A percentile compares a stretch with the other conserved stretches of the same genome.
Conservation (phyloP, 1,139 yeast species). For the Trichomonascaceae sp. region DNA sequence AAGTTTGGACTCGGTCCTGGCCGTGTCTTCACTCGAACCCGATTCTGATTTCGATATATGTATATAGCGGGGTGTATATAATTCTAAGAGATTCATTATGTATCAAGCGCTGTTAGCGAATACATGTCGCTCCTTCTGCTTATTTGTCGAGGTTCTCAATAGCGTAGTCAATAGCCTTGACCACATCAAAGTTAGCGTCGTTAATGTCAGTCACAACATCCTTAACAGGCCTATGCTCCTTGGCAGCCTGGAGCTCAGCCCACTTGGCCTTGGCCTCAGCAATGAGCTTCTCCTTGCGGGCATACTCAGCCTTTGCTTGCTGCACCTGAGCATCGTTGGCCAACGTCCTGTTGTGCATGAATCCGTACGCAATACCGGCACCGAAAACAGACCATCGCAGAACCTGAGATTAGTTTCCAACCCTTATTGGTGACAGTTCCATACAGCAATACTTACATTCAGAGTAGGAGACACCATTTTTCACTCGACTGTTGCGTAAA, state of each 20-base stretch:
- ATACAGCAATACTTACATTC: conserved; percentile 14
- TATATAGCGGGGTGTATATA: conserved; percentile 4
- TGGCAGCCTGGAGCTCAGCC: conserved; percentile 46
- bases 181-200: conserved; percentile 85
- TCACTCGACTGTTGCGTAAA: too few species aligned
- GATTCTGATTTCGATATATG: conserved; percentile 2
- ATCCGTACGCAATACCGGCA: conserved; percentile 83
- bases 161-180: conserved; percentile 26
- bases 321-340: conserved; percentile 46
- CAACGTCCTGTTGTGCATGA: conserved; percentile 65
- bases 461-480: conserved; percentile 17
- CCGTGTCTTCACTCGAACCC: conserved; percentile 35
- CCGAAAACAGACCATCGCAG: conserved; percentile 90
- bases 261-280: conserved; percentile 81
- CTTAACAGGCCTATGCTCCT: conserved; percentile 18
- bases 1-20: conserved; percentile 64
- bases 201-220: conserved; percentile 54
- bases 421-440: conserved; percentile 1
- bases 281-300: conserved; percentile 62
- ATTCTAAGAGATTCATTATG: too few species aligned
- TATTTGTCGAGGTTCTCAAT: too few species aligned
- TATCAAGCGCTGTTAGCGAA: too few species aligned
- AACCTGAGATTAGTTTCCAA: conserved; percentile 30
- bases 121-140: too few species aligned
- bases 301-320: conserved; percentile 46